Evolutionary conservation across 2,329 filamentous ascomycete genomes (phyloP).

Genomic region (Cytospora piceicola): DNA sequence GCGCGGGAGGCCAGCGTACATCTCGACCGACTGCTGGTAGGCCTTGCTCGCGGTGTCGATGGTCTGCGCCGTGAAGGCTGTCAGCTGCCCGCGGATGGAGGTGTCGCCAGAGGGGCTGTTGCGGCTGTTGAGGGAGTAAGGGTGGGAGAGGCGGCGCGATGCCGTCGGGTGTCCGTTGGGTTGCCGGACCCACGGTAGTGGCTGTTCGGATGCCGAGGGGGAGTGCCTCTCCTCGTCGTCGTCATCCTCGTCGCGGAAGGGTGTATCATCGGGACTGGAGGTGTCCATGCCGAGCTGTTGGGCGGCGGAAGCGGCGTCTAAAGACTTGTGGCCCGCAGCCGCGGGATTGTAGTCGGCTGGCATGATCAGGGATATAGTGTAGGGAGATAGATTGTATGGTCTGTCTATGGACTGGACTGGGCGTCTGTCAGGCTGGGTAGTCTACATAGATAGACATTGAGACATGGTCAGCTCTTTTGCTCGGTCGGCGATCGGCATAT

Average conservation of each 20-base stretch:
- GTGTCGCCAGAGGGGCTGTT: slow-evolving; percentile 13
- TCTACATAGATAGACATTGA: not conserved
- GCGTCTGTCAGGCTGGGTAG: not conserved
- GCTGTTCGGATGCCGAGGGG: slow-evolving; percentile 49
- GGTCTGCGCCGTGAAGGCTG: slow-evolving; percentile 45
- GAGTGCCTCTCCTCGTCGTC: slow-evolving; percentile 36
- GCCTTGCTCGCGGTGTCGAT: slow-evolving; percentile 48
- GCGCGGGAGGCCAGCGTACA: slow-evolving; percentile 60
- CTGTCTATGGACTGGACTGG: not conserved
- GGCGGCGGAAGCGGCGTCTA: slow-evolving; percentile 39
- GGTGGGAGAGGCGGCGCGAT: slow-evolving; percentile 48
- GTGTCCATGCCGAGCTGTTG: slow-evolving; percentile 34
- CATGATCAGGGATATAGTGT: slow-evolving; percentile 42
- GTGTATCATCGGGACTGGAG: slow-evolving; percentile 26
- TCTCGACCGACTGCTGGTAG: slow-evolving; percentile 48
- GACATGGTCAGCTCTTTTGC: not conserved
- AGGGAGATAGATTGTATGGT: slow-evolving; percentile 11
- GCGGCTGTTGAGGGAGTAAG: slow-evolving; percentile 41
- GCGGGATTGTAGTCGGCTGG: slow-evolving; percentile 56
- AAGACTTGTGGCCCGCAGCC: slow-evolving; percentile 45
- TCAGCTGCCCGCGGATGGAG: slow-evolving; percentile 34
- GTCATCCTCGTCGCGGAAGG: slow-evolving; percentile 36
- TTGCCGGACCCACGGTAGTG: slow-evolving; percentile 43
- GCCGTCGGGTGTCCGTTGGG: slow-evolving; percentile 33
- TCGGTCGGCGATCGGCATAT: not conserved